These are phyloP conservation scores for Pichia sp. DNA, from an alignment of 1,139 yeast genomes.

Conservation along the genomic window DNA sequence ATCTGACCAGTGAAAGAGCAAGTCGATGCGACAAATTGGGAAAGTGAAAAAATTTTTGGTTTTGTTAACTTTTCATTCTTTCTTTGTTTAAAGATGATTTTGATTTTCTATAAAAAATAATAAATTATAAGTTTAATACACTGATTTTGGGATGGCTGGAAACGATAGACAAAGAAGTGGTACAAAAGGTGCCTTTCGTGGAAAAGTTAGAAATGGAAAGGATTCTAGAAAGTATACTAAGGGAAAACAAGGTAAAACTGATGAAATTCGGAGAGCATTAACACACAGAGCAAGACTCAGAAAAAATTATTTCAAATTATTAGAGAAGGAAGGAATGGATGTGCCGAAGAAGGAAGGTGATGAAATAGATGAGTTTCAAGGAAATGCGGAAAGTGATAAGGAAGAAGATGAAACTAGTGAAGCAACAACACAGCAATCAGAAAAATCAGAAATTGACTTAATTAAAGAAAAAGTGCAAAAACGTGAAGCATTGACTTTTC, in stretches of 20 bases:
- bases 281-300: slow-evolving; percentile 79
- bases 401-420: slow-evolving; percentile 31
- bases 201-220: no score
- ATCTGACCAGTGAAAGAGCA: not conserved
- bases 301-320: slow-evolving; percentile 72
- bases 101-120: no score
- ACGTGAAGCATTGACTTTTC: slow-evolving; percentile 25
- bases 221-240: slow-evolving; percentile 16
- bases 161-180: not conserved
- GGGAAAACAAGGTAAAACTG: slow-evolving; percentile 27
- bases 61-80: not conserved
- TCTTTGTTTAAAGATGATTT: not conserved
- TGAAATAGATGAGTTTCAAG: not conserved
- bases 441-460: slow-evolving; percentile 9
- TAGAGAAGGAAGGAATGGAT: slow-evolving; percentile 62
- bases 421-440: slow-evolving; percentile 41
- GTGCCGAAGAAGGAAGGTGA: slow-evolving; percentile 31
- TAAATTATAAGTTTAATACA: no score
- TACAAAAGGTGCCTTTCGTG: no score
- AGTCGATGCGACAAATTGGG: not conserved
- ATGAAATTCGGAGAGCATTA: slow-evolving; percentile 69
- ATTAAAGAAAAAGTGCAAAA: slow-evolving; percentile 18
- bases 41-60: slow-evolving; percentile 1
- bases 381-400: not conserved
- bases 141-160: not conserved